Conservation (phyloP, 495 filamentous ascomycete species). For the Lentithecium fluviatile region DNA sequence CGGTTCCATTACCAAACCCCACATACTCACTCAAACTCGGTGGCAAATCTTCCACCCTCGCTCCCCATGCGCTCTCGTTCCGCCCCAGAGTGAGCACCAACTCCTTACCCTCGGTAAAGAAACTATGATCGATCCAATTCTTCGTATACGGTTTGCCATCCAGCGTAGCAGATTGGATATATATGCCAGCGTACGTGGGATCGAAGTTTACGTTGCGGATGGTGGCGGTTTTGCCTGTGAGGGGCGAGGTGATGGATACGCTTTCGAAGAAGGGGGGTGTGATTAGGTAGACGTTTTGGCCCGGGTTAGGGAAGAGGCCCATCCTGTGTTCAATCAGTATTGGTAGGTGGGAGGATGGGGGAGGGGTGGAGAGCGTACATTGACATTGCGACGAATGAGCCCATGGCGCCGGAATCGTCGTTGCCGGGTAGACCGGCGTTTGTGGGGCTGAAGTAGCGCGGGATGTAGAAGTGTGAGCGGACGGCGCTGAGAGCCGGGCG, state of each 20-base stretch:
- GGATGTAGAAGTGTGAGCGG: conserved; percentile 45
- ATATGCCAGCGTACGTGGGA: conserved; percentile 54
- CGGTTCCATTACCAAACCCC: conserved; percentile 25
- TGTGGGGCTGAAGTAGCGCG: conserved; percentile 41
- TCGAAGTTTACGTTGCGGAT: conserved; percentile 65
- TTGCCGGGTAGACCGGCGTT: conserved; percentile 43
- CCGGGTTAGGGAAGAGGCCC: conserved; percentile 46
- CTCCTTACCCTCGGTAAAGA: conserved; percentile 53
- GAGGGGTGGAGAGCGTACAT: conserved; percentile 28
- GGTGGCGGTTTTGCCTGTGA: conserved; percentile 62
- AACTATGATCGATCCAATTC: conserved; percentile 58
- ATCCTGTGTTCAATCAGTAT: conserved; percentile 8
- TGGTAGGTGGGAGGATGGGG: too few relatives aligned
- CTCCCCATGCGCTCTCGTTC: conserved; percentile 56
- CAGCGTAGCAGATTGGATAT: conserved; percentile 54
- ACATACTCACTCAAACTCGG: conserved; percentile 51
- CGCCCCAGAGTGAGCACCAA: conserved; percentile 52
- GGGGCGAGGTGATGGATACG: conserved; percentile 54
- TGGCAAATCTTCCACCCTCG: conserved; percentile 50
- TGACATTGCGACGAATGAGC: conserved; percentile 43
- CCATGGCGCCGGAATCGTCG: conserved; percentile 47
- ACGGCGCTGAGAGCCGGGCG: conserved; percentile 44
- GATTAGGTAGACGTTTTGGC: conserved; percentile 48
- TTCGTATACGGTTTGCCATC: conserved; percentile 53
- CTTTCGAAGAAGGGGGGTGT: conserved; percentile 44